Percentiles rank a stretch among this genome's conserved stretches.
Conservation (phyloP, 2,329 filamentous ascomycete genomes). For the Ophiocordyceps camponoti-floridani region DNA sequence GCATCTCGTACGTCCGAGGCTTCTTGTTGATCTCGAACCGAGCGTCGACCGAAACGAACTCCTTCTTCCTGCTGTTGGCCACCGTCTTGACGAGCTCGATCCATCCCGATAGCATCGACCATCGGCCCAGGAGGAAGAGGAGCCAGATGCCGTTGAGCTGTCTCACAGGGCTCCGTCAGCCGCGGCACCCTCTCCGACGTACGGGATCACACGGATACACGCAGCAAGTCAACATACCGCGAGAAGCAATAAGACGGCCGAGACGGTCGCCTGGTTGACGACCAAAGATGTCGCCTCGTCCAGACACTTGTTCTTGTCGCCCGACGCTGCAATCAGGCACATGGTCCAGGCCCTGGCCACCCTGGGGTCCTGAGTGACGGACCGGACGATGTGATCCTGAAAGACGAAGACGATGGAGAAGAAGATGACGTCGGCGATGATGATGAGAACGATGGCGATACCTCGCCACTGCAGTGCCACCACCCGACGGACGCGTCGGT, state of each 20-base stretch:
- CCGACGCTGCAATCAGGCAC: slow-evolving; percentile 42
- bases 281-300: slow-evolving; percentile 40
- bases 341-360: slow-evolving; percentile 47
- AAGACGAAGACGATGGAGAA: slow-evolving; percentile 85
- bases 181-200: background rate
- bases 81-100: slow-evolving; percentile 37
- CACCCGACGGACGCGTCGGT: slow-evolving; percentile 69
- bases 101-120: slow-evolving; percentile 80
- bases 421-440: slow-evolving; percentile 82
- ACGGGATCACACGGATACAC: background rate
- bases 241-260: slow-evolving; percentile 68
- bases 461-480: slow-evolving; percentile 89
- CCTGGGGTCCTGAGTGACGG: slow-evolving; percentile 31
- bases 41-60: slow-evolving; percentile 83
- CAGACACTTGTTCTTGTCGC: slow-evolving; percentile 50
- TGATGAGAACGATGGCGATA: slow-evolving; percentile 75
- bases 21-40: slow-evolving; percentile 41
- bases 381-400: slow-evolving; percentile 55
- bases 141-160: slow-evolving; percentile 75
- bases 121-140: slow-evolving; percentile 62
- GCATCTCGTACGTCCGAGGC: slow-evolving; percentile 65
- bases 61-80: slow-evolving; percentile 39
- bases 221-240: slow-evolving; percentile 39
- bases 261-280: slow-evolving; percentile 58
- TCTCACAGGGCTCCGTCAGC: background rate